Evolutionary conservation across 768 basidiomycete genomes (phyloP), one percentile per base, ranked within the genome.

Genomic region (Pleurotus salmoneostramineus): DNA sequence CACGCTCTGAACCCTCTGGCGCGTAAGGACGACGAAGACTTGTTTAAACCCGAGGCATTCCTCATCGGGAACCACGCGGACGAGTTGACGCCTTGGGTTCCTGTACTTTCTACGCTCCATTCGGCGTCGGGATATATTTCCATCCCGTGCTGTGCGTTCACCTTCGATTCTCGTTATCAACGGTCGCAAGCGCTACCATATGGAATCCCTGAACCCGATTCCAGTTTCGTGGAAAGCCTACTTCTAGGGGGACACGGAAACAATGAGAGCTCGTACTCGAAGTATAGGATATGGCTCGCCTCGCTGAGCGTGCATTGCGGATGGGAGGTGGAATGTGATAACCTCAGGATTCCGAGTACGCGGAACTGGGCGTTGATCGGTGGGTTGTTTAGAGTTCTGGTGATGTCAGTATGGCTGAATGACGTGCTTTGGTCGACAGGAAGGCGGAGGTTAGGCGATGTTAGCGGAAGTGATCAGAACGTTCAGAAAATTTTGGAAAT

Each of bases 1-100:
- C 75, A 83, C 60, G 80, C 91, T 0, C 81, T 97, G 62, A 81
- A 95, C 62, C 93, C 93, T 0, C 7, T 56, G 40, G 55, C 61
- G 11, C 33, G 33, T 40, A 61, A 60, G 7, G 27, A 42, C 4
- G 21, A 12, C 5, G 48, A 32, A 10, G 15, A 10, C 15, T 76
- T 70, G 60, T 68, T 77, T 65, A 68, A 64, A 15, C 73, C 75
- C 0, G 83, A 78, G 0, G 71, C 77, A 2, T 98, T 97, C 72
- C 72, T 98, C 58, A 89, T 98, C 50, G 94, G 91, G 6, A 98
- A 98, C 72, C 96, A 98, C 69, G 90, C 95, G 0, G 96, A 98
- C 72, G 96, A 98, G 64, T 77, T 98, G 14, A 95, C 95, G 21
- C 96, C 96, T 0, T 98, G 95, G 95, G 69, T 94, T 0, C 93